A percentile compares a stretch with the other conserved stretches of the same genome.
phyloP scores from a whole-genome alignment of 2,329 filamentous ascomycete genomes.

The Apiospora malaysiana region DNA sequence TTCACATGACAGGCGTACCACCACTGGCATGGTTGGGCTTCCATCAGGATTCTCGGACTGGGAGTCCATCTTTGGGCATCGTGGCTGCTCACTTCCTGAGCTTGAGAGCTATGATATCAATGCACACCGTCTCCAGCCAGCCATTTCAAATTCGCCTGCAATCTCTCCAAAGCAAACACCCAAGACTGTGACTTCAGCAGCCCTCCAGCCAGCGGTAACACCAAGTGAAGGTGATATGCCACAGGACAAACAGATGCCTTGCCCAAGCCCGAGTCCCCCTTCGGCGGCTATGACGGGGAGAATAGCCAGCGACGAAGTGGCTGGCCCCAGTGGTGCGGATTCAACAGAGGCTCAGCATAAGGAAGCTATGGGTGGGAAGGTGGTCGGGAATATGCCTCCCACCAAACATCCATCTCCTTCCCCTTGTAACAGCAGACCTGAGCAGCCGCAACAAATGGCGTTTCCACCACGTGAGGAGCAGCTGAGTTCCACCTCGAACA shows the following conservation, averaged over 20 bases:
- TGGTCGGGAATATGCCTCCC: background rate
- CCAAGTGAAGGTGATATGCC: background rate
- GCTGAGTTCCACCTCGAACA: constrained; percentile 19
- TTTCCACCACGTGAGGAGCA: background rate
- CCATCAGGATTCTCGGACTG: constrained; percentile 36
- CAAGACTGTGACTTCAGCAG: constrained; percentile 27
- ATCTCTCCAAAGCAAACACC: constrained; percentile 32
- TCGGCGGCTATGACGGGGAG: background rate
- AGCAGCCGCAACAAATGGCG: background rate
- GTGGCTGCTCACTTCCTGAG: constrained; percentile 42
- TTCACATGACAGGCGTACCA: constrained; percentile 34
- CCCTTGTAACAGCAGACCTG: background rate
- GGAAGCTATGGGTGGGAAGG: background rate
- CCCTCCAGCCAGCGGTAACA: background rate
- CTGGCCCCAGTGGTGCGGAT: background rate
- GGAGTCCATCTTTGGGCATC: constrained; percentile 36
- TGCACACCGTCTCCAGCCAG: background rate
- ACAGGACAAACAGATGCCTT: background rate
- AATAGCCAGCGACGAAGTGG: background rate
- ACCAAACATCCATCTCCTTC: background rate
- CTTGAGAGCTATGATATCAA: constrained; percentile 41
- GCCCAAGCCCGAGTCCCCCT: background rate
- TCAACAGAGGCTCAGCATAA: background rate
- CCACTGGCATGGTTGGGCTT: constrained; percentile 40
- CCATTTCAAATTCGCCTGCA: background rate